phyloP scores from a whole-genome alignment of 495 filamentous ascomycete genomes.

The Hyaloscypha hepaticicola region DNA sequence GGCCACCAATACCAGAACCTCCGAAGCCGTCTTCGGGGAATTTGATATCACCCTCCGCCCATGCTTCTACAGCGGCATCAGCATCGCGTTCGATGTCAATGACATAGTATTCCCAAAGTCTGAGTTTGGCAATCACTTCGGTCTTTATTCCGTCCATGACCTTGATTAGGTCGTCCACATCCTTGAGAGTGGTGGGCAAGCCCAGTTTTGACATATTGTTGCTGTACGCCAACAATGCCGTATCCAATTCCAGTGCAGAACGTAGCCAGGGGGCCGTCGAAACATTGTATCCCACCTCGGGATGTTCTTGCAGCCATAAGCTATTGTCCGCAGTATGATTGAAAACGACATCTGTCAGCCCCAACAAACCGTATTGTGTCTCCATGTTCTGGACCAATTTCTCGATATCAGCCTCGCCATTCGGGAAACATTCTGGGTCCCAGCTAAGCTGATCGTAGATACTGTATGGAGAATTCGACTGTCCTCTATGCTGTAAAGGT shows the following conservation, averaged over 20 bases:
- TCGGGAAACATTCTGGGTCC: constrained; percentile 78
- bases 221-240: constrained; percentile 75
- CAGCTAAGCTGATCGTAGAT: constrained; percentile 89
- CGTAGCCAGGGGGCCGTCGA: constrained; percentile 92
- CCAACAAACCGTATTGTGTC: constrained; percentile 77
- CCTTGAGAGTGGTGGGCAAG: constrained; percentile 70
- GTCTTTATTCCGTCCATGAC: constrained; percentile 84
- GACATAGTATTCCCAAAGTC: constrained; percentile 92
- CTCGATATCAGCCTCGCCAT: constrained; percentile 81
- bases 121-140: constrained; percentile 70
- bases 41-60: constrained; percentile 56
- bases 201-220: constrained; percentile 63
- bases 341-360: constrained; percentile 94
- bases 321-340: constrained; percentile 98
- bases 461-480: constrained; percentile 95
- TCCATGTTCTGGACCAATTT: constrained; percentile 79
- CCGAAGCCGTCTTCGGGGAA: constrained; percentile 46
- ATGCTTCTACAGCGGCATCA: constrained; percentile 65
- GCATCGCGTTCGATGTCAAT: constrained; percentile 74
- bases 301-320: constrained; percentile 90
- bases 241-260: constrained; percentile 84
- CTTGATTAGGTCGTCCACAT: constrained; percentile 69
- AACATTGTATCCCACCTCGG: constrained; percentile 93
- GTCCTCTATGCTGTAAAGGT: constrained; percentile 82
- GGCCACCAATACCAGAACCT: constrained; percentile 43